Base-by-base conservation (phyloP, 805 yeast genomes). In the Maudiozyma saulgeensis region DNA sequence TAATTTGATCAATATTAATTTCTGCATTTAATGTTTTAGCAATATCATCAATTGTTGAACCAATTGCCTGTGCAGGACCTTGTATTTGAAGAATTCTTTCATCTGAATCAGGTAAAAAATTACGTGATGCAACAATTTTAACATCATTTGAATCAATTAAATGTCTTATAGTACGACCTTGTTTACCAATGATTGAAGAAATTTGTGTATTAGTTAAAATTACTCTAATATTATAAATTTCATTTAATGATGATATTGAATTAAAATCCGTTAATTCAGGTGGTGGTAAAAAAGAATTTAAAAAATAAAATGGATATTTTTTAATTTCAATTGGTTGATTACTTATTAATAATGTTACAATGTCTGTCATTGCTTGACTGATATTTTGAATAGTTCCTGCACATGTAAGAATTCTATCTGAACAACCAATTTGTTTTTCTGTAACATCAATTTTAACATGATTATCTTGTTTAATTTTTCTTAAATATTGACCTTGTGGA, bases 51-150 rank as follows among this genome's bases (percentile, higher is more conserved):
- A 87, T 68, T 62, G 87, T 83, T 31, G 72, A 70, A 46, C 76
- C 75, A 54, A 89, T 75, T 51, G 78, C 69, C 38, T 73, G 77
- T 1, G 84, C 82, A 2, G 78, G 66, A 49, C 96, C 96, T 68
- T 87, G 95, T 51, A 89, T 71, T 66, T 88, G 96, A 39, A 89
- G 87, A 49, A 87, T 73, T 60, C 96, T 76, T 65, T 89, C 96
- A 44, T 86, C 83, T 8, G 91, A 83, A 55, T 82, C 81, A 12
- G 84, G 84, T 49, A 88, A 75, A 61, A 80, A 82, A 46, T 84
- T 87, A 61, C 86, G 87, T 28, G 93, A 82, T n/a, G 95, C 95
- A 50, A 86, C 86, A 78, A 88, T 82, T 61, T 83, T 81, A 47
- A 88, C 84, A 46, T 74, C 68, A 63, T 71, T 79, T 28, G 67